These are phyloP conservation scores for Aspergillus funiculosus DNA, from an alignment of 495 filamentous ascomycete genomes.

Conservation along the genomic window DNA sequence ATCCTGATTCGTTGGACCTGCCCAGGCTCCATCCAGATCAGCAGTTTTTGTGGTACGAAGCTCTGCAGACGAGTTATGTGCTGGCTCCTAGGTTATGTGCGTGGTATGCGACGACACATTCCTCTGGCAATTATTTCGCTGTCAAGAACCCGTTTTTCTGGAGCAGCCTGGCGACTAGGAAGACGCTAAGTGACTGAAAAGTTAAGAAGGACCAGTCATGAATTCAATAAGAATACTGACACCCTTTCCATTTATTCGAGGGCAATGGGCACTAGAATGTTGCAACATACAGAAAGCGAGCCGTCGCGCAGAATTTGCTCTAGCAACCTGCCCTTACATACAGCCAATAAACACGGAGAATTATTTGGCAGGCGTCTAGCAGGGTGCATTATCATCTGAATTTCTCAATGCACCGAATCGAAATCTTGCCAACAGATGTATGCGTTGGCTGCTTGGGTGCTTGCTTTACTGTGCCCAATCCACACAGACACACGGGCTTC, in stretches of 20 bases:
- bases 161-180: not conserved
- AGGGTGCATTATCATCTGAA: not conserved
- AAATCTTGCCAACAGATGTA: constrained; percentile 6
- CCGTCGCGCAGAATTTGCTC: constrained; percentile 7
- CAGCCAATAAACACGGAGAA: no score
- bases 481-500: not conserved
- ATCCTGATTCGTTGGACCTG: not conserved
- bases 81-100: constrained; percentile 8
- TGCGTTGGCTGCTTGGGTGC: constrained; percentile 7
- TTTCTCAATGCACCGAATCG: constrained; percentile 8
- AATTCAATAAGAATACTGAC: not conserved
- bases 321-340: constrained; percentile 7
- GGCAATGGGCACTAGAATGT: constrained; percentile 3
- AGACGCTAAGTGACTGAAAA: not conserved
- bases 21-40: constrained; percentile 14
- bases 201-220: not conserved
- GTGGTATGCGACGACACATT: constrained; percentile 21
- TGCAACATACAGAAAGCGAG: constrained; percentile 2
- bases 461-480: not conserved
- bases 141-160: constrained; percentile 1
- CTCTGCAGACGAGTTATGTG: constrained; percentile 13
- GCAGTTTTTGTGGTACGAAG: constrained; percentile 18
- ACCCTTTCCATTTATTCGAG: not conserved
- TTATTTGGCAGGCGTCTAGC: not conserved
- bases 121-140: constrained; percentile 10